Evolutionary conservation across 2,329 filamentous ascomycete genomes (phyloP).

Genomic region (Thermoascus crustaceus): DNA sequence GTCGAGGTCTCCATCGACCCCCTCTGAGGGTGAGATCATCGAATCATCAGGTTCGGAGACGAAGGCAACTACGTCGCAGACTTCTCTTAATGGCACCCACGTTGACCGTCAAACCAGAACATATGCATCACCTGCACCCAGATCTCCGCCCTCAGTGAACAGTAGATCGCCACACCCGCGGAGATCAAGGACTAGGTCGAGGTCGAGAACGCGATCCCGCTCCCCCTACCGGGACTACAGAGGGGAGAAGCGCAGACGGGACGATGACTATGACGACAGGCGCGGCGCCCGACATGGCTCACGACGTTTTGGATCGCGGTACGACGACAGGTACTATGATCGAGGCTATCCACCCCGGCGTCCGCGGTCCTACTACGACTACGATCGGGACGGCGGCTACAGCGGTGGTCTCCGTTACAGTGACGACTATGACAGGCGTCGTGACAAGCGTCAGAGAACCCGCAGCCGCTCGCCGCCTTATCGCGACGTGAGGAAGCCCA

Average conservation of each 20-base stretch:
- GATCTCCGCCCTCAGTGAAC: conserved; percentile 44
- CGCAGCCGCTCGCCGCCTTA: conserved; percentile 45
- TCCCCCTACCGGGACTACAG: conserved; percentile 34
- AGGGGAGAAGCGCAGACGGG: conserved; percentile 35
- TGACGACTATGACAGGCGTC: conserved; percentile 41
- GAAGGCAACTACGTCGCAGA: conserved; percentile 82
- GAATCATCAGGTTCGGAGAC: conserved; percentile 61
- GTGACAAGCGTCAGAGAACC: conserved; percentile 50
- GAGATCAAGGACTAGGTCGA: conserved; percentile 39
- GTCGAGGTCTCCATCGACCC: conserved; percentile 51
- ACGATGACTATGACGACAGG: conserved; percentile 32
- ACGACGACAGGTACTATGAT: conserved; percentile 31
- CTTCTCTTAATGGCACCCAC: conserved; percentile 65
- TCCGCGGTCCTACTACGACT: conserved; percentile 41
- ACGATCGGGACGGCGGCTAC: conserved; percentile 40
- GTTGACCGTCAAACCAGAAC: conserved; percentile 91
- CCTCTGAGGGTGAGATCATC: conserved; percentile 80
- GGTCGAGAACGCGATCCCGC: conserved; percentile 27
- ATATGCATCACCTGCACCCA: conserved; percentile 43
- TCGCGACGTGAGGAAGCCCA: conserved; percentile 30
- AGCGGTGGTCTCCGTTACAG: conserved; percentile 38
- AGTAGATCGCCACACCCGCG: conserved; percentile 55
- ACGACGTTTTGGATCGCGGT: conserved; percentile 27
- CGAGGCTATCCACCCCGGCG: conserved; percentile 36
- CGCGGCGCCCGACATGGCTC: conserved; percentile 22